Evolutionary conservation across 257 asterid genomes (phyloP), one percentile per base, ranked within the genome.

Genomic region (Solanum clarkiae): DNA sequence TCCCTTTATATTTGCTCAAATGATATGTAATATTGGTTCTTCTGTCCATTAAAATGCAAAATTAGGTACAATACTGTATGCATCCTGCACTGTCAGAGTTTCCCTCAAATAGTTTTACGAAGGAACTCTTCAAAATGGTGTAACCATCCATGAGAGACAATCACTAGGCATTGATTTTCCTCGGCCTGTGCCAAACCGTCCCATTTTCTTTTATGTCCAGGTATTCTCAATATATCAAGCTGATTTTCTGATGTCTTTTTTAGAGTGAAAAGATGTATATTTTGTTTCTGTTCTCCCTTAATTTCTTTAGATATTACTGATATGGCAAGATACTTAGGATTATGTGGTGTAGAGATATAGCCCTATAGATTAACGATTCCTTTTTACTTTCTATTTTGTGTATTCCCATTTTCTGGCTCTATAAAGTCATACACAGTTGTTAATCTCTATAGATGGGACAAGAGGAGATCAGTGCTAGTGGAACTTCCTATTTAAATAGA

Each of bases 61-160:
- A 86, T 65, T 94, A 97, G 99, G 99, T 97, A 85, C 99, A 97
- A 87, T 97, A 95, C 83, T 92, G 99, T 88, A 97, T 97, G 99
- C 99, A 97, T 88, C 99, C 99, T 40, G 97, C 99, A 42, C 96
- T 97, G 26, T 97, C 99, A 2, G 99, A 95, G 89, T 95, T 94
- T 82, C 99, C 99, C 7, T 97, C 99, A 22, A 97, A 97, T 90
- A 97, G 95, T 91, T 97, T 87, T 97, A 97, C 83, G 98, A 97
- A 92, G 99, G 99, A 16, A 97, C 99, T 71, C 99, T 97, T 86
- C 99, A 97, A 90, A 97, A 97, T 88, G 99, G 99, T 85, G 99
- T 97, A 80, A 95, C 99, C 77, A 84, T 97, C 63, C 93, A 92
- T 29, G 99, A 97, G 85, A 92, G 99, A 91, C 99, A 92, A 88